Base-by-base conservation (phyloP, 148 eudicot genomes). In the Vaccinium macrocarpon region DNA sequence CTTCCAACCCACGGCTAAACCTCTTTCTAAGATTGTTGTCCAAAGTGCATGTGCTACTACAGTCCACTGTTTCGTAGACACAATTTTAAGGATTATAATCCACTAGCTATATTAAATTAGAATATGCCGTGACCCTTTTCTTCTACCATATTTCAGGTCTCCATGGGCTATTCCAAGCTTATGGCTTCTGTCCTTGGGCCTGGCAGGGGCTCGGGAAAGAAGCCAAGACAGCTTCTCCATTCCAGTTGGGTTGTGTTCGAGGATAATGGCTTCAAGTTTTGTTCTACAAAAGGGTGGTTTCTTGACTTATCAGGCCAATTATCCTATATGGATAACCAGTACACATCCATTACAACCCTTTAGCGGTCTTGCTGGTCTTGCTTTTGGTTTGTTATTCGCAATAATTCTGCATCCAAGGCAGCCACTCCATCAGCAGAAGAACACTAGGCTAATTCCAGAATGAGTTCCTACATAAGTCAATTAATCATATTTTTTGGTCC, bases 191-290 rank as follows among this genome's bases (percentile, higher is more conserved):
- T 94, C 99, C 46, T 79, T 93, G 62, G 79, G 88, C 76, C 87
- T 96, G 25, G 87, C 97, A 8, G 97, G 99, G 84, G 94, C 88
- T 83, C 91, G 92, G 62, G 81, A 92, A 71, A 91, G 90, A 89
- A 88, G 82, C 85, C 90, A 91, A 85, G 99, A 98, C 46, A 90
- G 97, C 88, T 94, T 96, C 70, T 93, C 89, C 82, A 78, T 91
- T 77, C 95, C 99, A 55, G 91, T 93, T 64, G 99, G 99, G 72
- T 72, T 96, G 68, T 95, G 94, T 51, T 79, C 98, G 66, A 98
- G 99, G 76, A 90, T 96, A 29, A 85, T 96, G 88, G 87, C 94
- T 55, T 89, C 94, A 10, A 90, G 92, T 87, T 89, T 83, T 76
- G 55, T 93, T 16, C 87, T 94, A 82, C 91, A 90, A 86, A 86